Base-by-base conservation (phyloP, 1,284 basidiomycete genomes). In the Vanrija humicola region DNA sequence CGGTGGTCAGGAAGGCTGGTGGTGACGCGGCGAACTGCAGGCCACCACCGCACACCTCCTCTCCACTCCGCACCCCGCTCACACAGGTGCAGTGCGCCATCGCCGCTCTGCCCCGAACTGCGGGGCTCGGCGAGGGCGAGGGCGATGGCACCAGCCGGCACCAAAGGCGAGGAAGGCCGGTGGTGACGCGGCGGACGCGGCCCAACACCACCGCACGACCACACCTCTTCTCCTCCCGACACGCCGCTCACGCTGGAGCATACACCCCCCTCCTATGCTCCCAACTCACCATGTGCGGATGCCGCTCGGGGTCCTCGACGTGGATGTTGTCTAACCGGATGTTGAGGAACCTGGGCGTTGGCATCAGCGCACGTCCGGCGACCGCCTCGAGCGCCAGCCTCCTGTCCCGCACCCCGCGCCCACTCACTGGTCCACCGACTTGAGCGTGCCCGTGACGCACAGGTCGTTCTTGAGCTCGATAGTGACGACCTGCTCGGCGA, bases 381-480 rank as follows among this genome's bases (percentile, higher is more conserved):
- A 39, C 38, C 38, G 1, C 6, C 38, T 39, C 38, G 6, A 16
- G 21, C 38, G 39, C 7, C 39, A 19, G 39, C 39, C 39, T 9
- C 39, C 39, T 6, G 39, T n/a, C 5, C 39, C n/a, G 16, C 29
- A n/a, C 44, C 23, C 44, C 5, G 1, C 19, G 3, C 19, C 26
- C 43, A 82, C 89, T 65, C 72, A 95, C 92, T 98, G 96, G 81
- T 98, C 95, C 46, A 98, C 95, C 49, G 91, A 95, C 81, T 96
- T 97, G 67, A 99, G 80, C 21, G 92, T 89, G 3, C 96, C 96
- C 14, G 90, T 92, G 74, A 98, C 95, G 18, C 90, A 93, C 52
- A 98, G 86, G 78, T 98, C 95, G 79, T 99, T 99, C 81, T 99
- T 98, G 70, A 99, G 86, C 77, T 99, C 95, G 66, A 98, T 93